phyloP scores from a whole-genome alignment of 2,329 filamentous ascomycete species.

The Colletotrichum caudatum region DNA sequence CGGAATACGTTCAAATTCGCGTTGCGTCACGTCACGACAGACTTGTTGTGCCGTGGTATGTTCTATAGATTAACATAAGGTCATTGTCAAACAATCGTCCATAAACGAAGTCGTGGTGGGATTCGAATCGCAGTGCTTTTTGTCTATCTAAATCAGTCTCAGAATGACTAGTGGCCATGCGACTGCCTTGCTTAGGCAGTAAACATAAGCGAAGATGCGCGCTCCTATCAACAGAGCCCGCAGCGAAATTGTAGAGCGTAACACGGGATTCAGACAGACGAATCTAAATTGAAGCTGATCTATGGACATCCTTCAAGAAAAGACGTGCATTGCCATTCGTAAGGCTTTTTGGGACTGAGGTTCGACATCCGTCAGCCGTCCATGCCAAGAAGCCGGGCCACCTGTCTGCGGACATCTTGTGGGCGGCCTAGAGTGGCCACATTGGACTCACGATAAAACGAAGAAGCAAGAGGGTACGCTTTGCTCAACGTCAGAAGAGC shows the following conservation, averaged over 20 bases:
- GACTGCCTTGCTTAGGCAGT: not conserved
- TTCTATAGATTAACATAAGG: too few relatives aligned
- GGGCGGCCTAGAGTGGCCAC: not conserved
- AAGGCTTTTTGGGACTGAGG: not conserved
- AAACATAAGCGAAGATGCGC: not conserved
- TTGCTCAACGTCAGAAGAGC: not conserved
- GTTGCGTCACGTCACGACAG: too few relatives aligned
- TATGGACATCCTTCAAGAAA: too few relatives aligned
- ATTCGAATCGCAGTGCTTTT: not conserved
- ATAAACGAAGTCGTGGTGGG: too few relatives aligned
- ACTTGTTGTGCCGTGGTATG: too few relatives aligned
- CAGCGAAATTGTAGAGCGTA: not conserved
- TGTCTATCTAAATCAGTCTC: not conserved
- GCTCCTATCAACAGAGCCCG: not conserved
- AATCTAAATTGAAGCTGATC: too few relatives aligned
- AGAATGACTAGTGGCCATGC: not conserved
- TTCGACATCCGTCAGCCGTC: not conserved
- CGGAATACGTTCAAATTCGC: too few relatives aligned
- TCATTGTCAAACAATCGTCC: too few relatives aligned
- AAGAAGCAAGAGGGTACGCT: not conserved
- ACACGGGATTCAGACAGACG: not conserved
- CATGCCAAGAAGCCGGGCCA: not conserved
- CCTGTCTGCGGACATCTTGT: not conserved
- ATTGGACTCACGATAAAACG: not conserved
- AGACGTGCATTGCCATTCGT: too few relatives aligned